Evolutionary conservation across 331 rosid genomes (phyloP).

Genomic region (Prunus yedoensis): DNA sequence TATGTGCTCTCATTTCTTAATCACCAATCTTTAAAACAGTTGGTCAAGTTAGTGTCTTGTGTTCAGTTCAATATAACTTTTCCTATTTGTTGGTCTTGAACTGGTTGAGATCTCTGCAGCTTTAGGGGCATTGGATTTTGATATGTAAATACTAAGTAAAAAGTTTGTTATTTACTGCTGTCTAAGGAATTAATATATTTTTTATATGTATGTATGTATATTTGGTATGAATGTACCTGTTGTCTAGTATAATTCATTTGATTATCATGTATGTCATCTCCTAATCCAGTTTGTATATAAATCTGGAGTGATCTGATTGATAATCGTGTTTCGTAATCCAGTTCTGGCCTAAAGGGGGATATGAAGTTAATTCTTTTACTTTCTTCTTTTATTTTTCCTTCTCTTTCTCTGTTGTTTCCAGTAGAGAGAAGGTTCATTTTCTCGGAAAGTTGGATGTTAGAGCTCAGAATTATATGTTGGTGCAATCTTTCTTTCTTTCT

Average conservation of each 20-base stretch:
- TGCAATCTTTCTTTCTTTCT: not conserved
- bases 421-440: not conserved
- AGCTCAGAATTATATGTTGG: constrained; percentile 2
- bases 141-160: not conserved
- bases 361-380: not conserved
- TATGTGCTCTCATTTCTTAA: constrained; percentile 13
- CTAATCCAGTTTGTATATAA: not conserved
- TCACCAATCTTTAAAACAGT: constrained; percentile 15
- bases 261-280: not conserved
- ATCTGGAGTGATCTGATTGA: not conserved
- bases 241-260: not conserved
- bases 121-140: not conserved
- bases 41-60: not conserved
- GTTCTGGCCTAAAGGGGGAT: not conserved
- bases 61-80: not conserved
- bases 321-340: not conserved
- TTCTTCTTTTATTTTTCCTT: not conserved
- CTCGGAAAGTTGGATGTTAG: not conserved
- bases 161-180: not conserved
- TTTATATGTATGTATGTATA: no score
- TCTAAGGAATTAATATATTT: constrained; percentile 1
- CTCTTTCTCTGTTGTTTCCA: not conserved
- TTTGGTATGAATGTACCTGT: not conserved
- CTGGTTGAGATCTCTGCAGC: not conserved
- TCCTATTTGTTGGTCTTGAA: constrained; percentile 6